Evolutionary conservation across 208 protist genomes (phyloP), one percentile per base, ranked within the genome.

Genomic region (Acanthamoeba healyi): DNA sequence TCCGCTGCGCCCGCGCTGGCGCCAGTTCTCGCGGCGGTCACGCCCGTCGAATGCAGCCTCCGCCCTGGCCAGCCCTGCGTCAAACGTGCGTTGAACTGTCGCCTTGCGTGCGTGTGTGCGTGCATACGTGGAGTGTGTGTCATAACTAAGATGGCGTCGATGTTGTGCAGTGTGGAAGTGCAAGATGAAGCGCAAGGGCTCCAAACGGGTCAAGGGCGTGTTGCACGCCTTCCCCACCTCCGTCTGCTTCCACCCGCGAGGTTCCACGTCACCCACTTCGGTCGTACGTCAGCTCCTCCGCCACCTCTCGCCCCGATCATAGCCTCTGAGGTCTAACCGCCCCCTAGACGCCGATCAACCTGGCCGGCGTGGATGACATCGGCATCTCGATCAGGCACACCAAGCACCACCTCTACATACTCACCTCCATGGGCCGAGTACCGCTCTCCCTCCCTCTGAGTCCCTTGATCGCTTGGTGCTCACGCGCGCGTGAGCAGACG

Each of bases 141-240:
- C 22, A 5, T 54, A 19, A 54, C 49, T 19, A 54, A 19, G 46
- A 51, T 19, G 4, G 46, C 5, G 2, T 24, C 51, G 51, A 26
- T 6, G 51, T 36, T 34, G 38, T n/a, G 19, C 67, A 86, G 77
- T n/a, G 24, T 86, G 77, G 77, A 86, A 49, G 34, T 86, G 77
- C 34, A 58, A 49, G 29, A 32, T 51, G 77, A 56, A 36, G 77
- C 17, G 15, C 42, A 46, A 26, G 44, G 77, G 44, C 6, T 32
- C 70, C 22, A 86, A 58, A 22, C 34, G 26, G 24, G 4, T 10
- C 1, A 34, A 17, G 29, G 77, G 77, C 26, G 46, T 38, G 3
- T 22, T 86, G 5, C 77, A 86, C 44, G 77, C 32, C 9, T 86
- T 86, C 44, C 42, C 77, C 12, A 38, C 77, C 24, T 49, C 26